Conservation (phyloP, 192 early-diverging fungal species). For the Coemansia sp. region DNA sequence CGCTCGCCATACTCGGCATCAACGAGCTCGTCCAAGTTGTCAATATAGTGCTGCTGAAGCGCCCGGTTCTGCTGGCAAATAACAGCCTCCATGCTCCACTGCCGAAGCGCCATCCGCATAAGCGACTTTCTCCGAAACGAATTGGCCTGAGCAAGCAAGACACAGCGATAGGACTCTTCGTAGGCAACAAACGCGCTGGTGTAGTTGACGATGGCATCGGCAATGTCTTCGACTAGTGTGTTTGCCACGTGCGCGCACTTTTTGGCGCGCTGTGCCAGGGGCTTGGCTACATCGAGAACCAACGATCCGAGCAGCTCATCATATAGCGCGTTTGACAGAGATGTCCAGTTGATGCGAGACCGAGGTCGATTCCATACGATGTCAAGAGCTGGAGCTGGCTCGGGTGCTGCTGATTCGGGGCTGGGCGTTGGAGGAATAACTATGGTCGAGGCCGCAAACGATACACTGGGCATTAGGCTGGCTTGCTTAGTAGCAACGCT, state of each 20-base stretch:
- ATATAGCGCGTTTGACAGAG: conserved; percentile 39
- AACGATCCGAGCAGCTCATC: conserved; percentile 34
- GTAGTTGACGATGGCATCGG: conserved; percentile 37
- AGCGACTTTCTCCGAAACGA: conserved; percentile 24
- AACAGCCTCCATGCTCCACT: conserved; percentile 37
- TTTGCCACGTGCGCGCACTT: conserved; percentile 8
- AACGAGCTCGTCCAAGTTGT: conserved; percentile 33
- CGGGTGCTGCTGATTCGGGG: background rate
- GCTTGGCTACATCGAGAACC: conserved; percentile 12
- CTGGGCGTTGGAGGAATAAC: background rate
- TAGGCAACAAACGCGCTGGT: conserved; percentile 43
- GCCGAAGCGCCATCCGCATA: conserved; percentile 21
- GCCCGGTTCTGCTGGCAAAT: conserved; percentile 33
- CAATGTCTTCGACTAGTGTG: conserved; percentile 28
- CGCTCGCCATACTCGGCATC: conserved; percentile 25
- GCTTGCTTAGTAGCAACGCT: background rate
- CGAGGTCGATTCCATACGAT: conserved; percentile 50
- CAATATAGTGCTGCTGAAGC: conserved; percentile 37
- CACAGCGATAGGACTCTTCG: conserved; percentile 37
- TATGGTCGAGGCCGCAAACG: background rate
- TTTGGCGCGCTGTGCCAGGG: conserved; percentile 3
- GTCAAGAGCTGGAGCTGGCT: conserved; percentile 1
- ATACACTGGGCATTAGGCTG: background rate
- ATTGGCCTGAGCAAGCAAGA: conserved; percentile 38
- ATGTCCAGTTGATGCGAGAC: conserved; percentile 47